Percentiles rank a stretch among this genome's conserved stretches.
Conservation (phyloP, 2,329 filamentous ascomycete genomes). For the Pseudogymnoascus sp. region DNA sequence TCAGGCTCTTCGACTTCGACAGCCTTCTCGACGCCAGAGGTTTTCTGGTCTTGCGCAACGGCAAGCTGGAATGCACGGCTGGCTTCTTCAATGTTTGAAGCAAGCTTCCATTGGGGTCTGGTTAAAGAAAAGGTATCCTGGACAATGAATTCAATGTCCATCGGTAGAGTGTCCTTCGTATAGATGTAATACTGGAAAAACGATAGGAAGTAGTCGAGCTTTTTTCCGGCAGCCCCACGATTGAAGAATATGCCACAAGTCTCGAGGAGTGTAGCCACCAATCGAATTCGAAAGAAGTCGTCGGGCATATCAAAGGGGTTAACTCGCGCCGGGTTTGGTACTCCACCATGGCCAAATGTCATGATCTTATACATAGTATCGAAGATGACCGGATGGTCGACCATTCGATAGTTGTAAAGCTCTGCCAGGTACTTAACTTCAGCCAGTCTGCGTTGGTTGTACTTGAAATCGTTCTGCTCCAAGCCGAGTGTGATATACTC, state of each 20-base stretch:
- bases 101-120: conserved; percentile 87
- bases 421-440: conserved; percentile 96
- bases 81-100: conserved; percentile 75
- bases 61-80: conserved; percentile 76
- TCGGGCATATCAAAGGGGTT: conserved; percentile 81
- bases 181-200: conserved; percentile 97
- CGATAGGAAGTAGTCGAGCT: conserved; percentile 92
- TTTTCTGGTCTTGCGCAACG: conserved; percentile 84
- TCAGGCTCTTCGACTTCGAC: conserved; percentile 67
- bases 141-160: conserved; percentile 96
- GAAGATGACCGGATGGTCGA: conserved; percentile 92
- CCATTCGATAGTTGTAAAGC: conserved; percentile 94
- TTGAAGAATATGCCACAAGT: conserved; percentile 96
- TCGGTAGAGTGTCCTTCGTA: conserved; percentile 80
- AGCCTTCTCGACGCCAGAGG: conserved; percentile 61
- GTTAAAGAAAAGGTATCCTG: conserved; percentile 84
- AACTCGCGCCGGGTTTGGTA: conserved; percentile 68
- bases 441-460: conserved; percentile 88
- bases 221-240: conserved; percentile 88
- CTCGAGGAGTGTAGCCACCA: conserved; percentile 84
- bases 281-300: conserved; percentile 90
- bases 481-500: conserved; percentile 83
- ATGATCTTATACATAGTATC: conserved; percentile 92
- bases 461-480: conserved; percentile 95
- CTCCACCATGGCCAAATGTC: conserved; percentile 84